Base-by-base conservation (phyloP, 805 yeast species). In the Hanseniaspora taiwanica region DNA sequence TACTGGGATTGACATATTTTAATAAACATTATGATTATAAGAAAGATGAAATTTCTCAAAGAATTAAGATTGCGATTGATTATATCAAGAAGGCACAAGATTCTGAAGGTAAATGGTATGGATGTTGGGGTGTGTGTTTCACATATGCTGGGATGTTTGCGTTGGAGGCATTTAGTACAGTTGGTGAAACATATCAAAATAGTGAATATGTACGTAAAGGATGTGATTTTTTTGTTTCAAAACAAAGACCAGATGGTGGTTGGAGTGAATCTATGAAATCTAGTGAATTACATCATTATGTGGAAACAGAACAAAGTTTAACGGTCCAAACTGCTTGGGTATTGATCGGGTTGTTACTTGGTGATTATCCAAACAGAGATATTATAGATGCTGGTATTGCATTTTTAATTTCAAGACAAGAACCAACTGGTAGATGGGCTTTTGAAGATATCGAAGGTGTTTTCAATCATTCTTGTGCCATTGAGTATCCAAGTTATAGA, bases 71-170 rank as follows among this genome's bases (percentile, higher is more conserved):
- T 40, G 97, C 96, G 0, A 69, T 84, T 13, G 58, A 69, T 3
- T 91, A 80, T 52, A 82, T 91, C 35, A 72, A 71, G 38, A 58
- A 64, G 2, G 72, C 73, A 2, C 98, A 91, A 59, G 64, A 67
- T 35, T 52, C 54, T 0, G 95, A 91, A 58, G 99, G 99, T 0
- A 78, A 94, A 12, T 91, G 97, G 97, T 93, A 87, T 57, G 99
- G 99, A 1, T 77, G 85, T 32, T 91, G 99, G 99, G 99, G 98
- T 27, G 78, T 91, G 4, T 91, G 99, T 56, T 86, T 70, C 55
- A 83, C 96, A 0, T 91, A 91, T 59, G 97, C 97, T 0, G 82
- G 86, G 2, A 91, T 91, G 98, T 91, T 91, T 71, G 99, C 99
- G 0, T 60, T 91, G 21, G 99, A 91, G 51, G 97, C 97, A 0